A percentile compares a stretch with the other conserved stretches of the same genome.
Conservation (phyloP, 495 filamentous ascomycete genomes). For the Rhizodiscina lignyota region DNA sequence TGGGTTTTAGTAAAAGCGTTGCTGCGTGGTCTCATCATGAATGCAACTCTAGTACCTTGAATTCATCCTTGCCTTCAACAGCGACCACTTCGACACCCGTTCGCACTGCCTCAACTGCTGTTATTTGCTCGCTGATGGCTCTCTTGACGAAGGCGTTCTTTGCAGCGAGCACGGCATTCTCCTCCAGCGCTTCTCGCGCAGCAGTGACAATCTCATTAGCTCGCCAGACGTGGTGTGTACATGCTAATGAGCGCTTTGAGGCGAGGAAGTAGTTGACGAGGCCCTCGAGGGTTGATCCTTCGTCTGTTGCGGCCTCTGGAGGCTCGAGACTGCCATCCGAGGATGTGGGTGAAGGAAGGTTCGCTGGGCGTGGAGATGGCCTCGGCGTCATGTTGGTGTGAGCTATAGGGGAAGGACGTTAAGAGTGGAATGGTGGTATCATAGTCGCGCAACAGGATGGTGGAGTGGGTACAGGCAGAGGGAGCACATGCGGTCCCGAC, state of each 20-base stretch:
- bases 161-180: constrained; percentile 60
- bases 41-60: no score
- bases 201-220: constrained; percentile 74
- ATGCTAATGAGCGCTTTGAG: constrained; percentile 82
- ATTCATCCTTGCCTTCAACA: constrained; percentile 35
- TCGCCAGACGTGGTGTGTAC: constrained; percentile 65
- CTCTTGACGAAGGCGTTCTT: constrained; percentile 60
- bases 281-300: constrained; percentile 43
- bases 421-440: no score
- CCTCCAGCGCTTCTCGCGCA: constrained; percentile 60
- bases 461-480: no score
- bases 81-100: constrained; percentile 37
- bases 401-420: no score
- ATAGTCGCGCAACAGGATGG: no score
- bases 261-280: constrained; percentile 70
- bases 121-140: constrained; percentile 56
- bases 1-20: background rate
- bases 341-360: constrained; percentile 9
- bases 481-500: no score
- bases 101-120: constrained; percentile 49
- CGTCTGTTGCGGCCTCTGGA: constrained; percentile 11
- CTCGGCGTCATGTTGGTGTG: no score
- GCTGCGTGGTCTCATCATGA: no score
- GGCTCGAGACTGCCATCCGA: constrained; percentile 11
- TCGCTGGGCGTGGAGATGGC: constrained; percentile 6